Evolutionary conservation across 345 rosid species (phyloP).

Genomic region (Populus simonii): DNA sequence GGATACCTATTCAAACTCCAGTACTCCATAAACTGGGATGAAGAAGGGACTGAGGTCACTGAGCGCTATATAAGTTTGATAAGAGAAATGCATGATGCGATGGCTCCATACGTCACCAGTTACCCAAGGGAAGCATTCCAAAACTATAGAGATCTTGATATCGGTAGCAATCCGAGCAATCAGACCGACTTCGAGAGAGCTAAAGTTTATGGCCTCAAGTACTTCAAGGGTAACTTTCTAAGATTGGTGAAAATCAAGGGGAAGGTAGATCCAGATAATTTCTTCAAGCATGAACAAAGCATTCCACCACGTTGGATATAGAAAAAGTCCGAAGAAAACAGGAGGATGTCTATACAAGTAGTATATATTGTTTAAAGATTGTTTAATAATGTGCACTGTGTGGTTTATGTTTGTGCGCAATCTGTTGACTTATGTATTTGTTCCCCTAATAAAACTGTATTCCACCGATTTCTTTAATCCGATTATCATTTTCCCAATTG

Average conservation of each 20-base stretch:
- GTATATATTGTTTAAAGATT: background rate
- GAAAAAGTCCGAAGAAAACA: background rate
- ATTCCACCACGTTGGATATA: background rate
- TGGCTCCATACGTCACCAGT: background rate
- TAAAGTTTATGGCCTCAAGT: background rate
- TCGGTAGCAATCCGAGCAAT: background rate
- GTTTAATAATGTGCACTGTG: background rate
- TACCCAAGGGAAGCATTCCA: constrained; percentile 1
- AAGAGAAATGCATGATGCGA: constrained; percentile 3
- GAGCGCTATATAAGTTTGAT: background rate
- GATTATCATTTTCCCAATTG: no score
- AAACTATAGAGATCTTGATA: constrained; percentile 6
- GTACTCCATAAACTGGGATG: background rate
- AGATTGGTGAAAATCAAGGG: constrained; percentile 1
- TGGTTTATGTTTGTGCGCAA: background rate
- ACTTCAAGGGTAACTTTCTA: background rate
- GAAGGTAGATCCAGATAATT: background rate
- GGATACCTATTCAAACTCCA: constrained; percentile 14
- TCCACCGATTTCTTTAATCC: background rate
- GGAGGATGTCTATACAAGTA: background rate
- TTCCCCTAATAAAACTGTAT: background rate
- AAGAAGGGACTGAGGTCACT: background rate
- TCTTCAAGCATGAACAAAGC: background rate
- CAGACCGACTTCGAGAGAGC: background rate
- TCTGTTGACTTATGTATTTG: background rate